Evolutionary conservation across 2,329 filamentous ascomycete species (phyloP).

Genomic region (Daldinia eschscholtzii): DNA sequence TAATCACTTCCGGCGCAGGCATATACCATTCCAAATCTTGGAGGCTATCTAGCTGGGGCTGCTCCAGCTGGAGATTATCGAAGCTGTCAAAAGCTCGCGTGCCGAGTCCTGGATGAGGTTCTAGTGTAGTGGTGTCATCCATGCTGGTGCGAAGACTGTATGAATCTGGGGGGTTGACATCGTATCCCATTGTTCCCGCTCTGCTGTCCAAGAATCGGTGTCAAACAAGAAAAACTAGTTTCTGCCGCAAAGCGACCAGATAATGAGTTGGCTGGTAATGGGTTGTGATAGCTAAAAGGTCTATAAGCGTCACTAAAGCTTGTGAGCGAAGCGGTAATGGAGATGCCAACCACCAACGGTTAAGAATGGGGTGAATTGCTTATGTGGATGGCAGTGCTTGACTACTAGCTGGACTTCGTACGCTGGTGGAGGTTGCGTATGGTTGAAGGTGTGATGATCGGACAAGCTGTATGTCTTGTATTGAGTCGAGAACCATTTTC

Average conservation of each 20-base stretch:
- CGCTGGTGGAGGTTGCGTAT: background rate
- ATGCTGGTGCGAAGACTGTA: background rate
- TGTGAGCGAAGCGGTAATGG: background rate
- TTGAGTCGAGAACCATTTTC: no score
- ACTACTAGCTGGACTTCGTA: background rate
- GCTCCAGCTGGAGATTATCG: background rate
- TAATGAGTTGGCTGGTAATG: background rate
- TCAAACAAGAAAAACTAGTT: background rate
- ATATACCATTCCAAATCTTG: background rate
- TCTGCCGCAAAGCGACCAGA: no score
- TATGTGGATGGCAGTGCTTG: no score
- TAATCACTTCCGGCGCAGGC: background rate
- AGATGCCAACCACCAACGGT: background rate
- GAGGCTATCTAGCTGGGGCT: background rate
- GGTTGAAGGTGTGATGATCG: background rate
- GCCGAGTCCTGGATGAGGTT: background rate
- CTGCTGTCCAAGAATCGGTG: background rate
- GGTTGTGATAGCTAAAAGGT: background rate
- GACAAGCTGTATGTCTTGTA: no score
- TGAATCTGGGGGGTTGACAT: conserved; percentile 8
- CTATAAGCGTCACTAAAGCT: no score
- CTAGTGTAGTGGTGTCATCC: background rate
- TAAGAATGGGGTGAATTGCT: background rate
- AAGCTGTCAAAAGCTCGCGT: background rate
- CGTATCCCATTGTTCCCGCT: conserved; percentile 4